These are phyloP conservation scores for Chaetomium fimeti DNA, from an alignment of 495 filamentous ascomycete genomes.

Conservation along the genomic window DNA sequence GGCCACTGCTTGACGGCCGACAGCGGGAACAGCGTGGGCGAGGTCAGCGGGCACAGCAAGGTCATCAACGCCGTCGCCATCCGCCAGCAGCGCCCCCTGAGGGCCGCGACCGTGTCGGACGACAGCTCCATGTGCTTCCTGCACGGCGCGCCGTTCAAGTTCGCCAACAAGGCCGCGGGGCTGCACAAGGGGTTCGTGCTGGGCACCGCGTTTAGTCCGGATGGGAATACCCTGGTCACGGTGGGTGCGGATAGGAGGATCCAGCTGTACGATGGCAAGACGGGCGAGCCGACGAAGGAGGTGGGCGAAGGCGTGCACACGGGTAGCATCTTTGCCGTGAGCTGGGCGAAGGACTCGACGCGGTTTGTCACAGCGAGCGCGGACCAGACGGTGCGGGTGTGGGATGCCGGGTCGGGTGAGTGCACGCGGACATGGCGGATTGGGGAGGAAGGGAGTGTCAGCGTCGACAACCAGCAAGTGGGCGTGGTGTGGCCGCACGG, in stretches of 20 bases:
- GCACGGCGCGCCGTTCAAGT: conserved; percentile 93
- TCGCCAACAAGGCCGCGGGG: conserved; percentile 67
- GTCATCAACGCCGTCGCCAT: conserved; percentile 89
- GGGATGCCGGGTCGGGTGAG: conserved; percentile 81
- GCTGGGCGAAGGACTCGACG: conserved; percentile 87
- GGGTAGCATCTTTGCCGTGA: conserved; percentile 87
- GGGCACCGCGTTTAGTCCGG: conserved; percentile 85
- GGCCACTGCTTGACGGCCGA: conserved; percentile 95
- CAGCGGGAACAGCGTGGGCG: conserved; percentile 91
- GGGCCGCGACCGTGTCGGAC: conserved; percentile 87
- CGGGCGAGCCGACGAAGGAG: conserved; percentile 72
- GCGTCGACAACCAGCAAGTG: conserved; percentile 82
- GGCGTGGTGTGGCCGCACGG: conserved; percentile 89
- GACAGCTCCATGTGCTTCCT: conserved; percentile 88
- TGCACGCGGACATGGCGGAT: conserved; percentile 78
- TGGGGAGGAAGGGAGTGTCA: conserved; percentile 74
- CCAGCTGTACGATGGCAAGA: conserved; percentile 93
- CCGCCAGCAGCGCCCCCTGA: conserved; percentile 80
- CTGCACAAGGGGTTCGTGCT: conserved; percentile 87
- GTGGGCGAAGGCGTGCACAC: conserved; percentile 82
- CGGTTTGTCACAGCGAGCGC: conserved; percentile 88
- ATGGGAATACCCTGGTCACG: conserved; percentile 78
- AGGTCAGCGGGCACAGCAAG: conserved; percentile 85
- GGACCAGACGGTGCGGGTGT: conserved; percentile 85
- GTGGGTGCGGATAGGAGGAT: conserved; percentile 88